Conservation (phyloP, 106 monocot genomes). For the Triglochin maritima region DNA sequence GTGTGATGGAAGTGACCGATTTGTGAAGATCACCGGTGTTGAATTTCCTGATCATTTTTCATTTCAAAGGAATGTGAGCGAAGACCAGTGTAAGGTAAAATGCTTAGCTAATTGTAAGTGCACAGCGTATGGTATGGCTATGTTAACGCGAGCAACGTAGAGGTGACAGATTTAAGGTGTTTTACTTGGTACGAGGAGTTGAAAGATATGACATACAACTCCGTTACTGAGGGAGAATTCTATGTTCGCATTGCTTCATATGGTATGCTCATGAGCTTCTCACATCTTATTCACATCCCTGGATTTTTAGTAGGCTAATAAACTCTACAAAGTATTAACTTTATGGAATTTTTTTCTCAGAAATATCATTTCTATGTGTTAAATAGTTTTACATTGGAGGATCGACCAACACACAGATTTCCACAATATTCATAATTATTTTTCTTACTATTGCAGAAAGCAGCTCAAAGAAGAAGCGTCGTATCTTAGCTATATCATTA, state of each 20-base stretch:
- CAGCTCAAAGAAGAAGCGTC: neutral
- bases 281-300: neutral
- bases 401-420: neutral
- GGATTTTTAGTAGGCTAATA: neutral
- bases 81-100: neutral
- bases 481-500: neutral
- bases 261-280: neutral
- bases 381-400: neutral
- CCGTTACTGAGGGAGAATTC: slow-evolving; percentile 1
- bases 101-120: slow-evolving; percentile 7
- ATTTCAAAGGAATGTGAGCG: neutral
- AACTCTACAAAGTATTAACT: too few relatives aligned
- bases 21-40: slow-evolving; percentile 7
- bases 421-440: neutral
- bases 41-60: slow-evolving; percentile 12
- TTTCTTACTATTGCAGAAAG: neutral
- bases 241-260: slow-evolving; percentile 27
- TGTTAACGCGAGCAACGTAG: neutral
- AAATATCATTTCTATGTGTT: too few relatives aligned
- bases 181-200: slow-evolving; percentile 16
- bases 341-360: too few relatives aligned
- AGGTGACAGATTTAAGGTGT: slow-evolving; percentile 8
- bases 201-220: neutral
- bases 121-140: slow-evolving; percentile 10
- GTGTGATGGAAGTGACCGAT: slow-evolving; percentile 15